phyloP scores from a whole-genome alignment of 2,329 filamentous ascomycete genomes.

The Verticillium longisporum region DNA sequence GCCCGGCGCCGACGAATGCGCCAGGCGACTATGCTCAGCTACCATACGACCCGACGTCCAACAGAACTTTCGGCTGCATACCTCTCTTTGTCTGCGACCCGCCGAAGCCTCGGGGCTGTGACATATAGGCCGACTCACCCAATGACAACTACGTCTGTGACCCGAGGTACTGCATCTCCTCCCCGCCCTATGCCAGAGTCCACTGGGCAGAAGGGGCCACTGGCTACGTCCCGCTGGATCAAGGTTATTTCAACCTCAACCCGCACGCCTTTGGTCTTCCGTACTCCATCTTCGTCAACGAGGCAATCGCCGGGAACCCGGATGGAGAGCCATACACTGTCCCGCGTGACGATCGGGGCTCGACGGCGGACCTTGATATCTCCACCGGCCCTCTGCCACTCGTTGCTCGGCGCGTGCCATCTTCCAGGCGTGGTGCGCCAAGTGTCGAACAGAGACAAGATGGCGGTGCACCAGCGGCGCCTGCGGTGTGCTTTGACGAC shows the following conservation, averaged over 20 bases:
- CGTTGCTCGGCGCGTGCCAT: neutral
- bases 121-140: constrained; percentile 40
- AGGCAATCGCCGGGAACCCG: constrained; percentile 24
- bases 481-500: constrained; percentile 39
- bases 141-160: constrained; percentile 37
- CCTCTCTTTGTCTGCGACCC: constrained; percentile 46
- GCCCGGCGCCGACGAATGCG: constrained; percentile 33
- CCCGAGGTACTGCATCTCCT: constrained; percentile 32
- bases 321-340: constrained; percentile 31
- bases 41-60: constrained; percentile 19
- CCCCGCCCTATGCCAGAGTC: constrained; percentile 27
- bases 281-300: constrained; percentile 51
- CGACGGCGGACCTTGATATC: constrained; percentile 38
- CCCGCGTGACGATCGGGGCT: constrained; percentile 47
- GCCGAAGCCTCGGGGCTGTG: constrained; percentile 38
- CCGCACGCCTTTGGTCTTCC: constrained; percentile 53
- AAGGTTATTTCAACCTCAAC: constrained; percentile 57
- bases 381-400: constrained; percentile 20
- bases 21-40: constrained; percentile 16
- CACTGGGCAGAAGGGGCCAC: constrained; percentile 37
- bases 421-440: neutral
- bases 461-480: constrained; percentile 19
- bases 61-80: constrained; percentile 44
- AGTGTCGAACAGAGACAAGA: neutral
- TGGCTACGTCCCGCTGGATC: constrained; percentile 41